Conservation (phyloP, 345 rosid species). For the Eucalyptus erythrocorys region DNA sequence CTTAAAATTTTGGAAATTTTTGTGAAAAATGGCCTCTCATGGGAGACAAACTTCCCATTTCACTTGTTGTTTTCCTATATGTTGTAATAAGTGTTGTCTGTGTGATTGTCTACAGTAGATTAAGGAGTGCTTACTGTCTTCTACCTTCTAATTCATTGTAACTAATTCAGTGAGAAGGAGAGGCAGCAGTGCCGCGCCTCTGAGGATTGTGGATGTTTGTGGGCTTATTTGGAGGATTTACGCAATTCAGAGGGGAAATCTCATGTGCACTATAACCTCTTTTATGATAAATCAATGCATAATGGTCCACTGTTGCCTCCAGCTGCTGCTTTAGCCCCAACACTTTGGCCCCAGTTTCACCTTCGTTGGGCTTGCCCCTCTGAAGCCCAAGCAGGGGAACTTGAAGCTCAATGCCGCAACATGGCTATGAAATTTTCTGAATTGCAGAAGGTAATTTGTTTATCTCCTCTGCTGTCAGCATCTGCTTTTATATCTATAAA, state of each 20-base stretch:
- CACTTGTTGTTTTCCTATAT: not conserved
- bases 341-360: constrained; percentile 95
- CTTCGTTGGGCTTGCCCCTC: constrained; percentile 96
- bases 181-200: constrained; percentile 52
- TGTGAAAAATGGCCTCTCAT: not conserved
- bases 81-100: not conserved
- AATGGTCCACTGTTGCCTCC: constrained; percentile 64
- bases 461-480: not conserved
- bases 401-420: constrained; percentile 60
- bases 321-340: constrained; percentile 97
- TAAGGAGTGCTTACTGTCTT: not conserved
- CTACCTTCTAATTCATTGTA: not conserved
- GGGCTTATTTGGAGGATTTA: constrained; percentile 77
- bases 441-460: constrained; percentile 49
- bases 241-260: constrained; percentile 48
- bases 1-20: not conserved
- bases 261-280: constrained; percentile 72
- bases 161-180: constrained; percentile 74
- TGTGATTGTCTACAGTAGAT: not conserved
- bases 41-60: not conserved
- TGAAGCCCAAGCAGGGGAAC: constrained; percentile 69
- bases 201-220: constrained; percentile 78
- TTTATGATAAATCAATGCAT: constrained; percentile 57
- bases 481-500: not conserved
- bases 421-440: constrained; percentile 49